These are phyloP conservation scores for Penicillium parvum DNA, from an alignment of 495 filamentous ascomycete species.

Conservation along the genomic window DNA sequence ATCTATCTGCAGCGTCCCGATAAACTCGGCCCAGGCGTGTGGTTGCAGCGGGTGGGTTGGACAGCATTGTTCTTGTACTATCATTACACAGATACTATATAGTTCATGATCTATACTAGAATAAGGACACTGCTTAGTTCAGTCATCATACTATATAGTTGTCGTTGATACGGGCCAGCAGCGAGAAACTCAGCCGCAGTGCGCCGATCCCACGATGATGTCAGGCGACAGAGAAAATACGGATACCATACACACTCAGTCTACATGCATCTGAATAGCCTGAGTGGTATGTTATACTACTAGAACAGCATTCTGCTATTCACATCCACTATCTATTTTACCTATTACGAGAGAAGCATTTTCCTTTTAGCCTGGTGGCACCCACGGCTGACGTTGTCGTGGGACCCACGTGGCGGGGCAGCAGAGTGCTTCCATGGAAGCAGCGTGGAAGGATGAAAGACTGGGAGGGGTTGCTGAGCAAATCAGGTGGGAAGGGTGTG, in stretches of 20 bases:
- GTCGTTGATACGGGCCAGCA: no score
- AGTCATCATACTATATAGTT: no score
- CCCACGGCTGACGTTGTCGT: conserved; percentile 1
- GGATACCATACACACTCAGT: no score
- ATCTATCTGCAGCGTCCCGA: background rate
- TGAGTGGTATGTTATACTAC: no score
- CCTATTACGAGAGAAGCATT: no score
- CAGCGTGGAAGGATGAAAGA: background rate
- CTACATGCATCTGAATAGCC: no score
- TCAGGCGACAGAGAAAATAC: no score
- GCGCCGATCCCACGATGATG: conserved; percentile 3
- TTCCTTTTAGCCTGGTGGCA: no score
- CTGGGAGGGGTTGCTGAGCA: background rate
- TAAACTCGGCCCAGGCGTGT: background rate
- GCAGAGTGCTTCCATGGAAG: conserved; percentile 1
- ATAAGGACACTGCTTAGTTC: no score
- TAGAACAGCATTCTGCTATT: background rate
- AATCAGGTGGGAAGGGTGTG: background rate
- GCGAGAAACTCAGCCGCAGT: conserved; percentile 4
- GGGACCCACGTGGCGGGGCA: conserved; percentile 12
- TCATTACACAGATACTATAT: no score
- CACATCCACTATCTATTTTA: background rate
- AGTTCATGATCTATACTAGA: no score
- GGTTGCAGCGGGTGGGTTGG: no score
- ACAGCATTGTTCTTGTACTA: background rate